Percentiles rank a stretch among this genome's conserved stretches.
phyloP scores from a whole-genome alignment of 257 asterid genomes.

The Capsicum pubescens region DNA sequence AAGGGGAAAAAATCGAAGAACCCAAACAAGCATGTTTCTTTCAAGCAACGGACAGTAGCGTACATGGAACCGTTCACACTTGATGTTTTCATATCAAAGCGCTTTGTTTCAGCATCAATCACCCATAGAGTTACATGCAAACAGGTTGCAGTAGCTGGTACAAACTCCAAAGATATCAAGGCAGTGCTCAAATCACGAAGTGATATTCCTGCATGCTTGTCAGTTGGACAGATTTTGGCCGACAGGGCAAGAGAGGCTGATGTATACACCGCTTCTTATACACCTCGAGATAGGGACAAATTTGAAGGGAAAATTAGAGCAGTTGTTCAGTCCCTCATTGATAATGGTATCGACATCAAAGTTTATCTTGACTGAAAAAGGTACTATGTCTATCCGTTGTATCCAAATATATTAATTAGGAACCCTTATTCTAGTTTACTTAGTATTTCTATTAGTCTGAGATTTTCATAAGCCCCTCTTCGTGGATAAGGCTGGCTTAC shows the following conservation, averaged over 20 bases:
- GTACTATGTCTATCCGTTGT: neutral
- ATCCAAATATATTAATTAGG: neutral
- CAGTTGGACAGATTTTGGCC: constrained; percentile 73
- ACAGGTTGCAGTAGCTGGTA: constrained; percentile 97
- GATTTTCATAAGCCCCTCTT: neutral
- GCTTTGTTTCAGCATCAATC: constrained; percentile 88
- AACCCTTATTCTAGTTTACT: neutral
- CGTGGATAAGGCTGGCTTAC: neutral
- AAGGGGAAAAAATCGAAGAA: constrained; percentile 82
- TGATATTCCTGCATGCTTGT: constrained; percentile 89
- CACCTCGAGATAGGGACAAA: constrained; percentile 91
- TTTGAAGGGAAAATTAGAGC: constrained; percentile 98
- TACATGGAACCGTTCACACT: constrained; percentile 95
- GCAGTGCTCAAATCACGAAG: constrained; percentile 85
- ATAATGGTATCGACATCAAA: constrained; percentile 86
- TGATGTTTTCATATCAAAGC: constrained; percentile 85
- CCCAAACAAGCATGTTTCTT: constrained; percentile 76
- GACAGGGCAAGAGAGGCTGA: constrained; percentile 96
- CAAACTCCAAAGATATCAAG: constrained; percentile 91
- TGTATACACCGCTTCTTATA: constrained; percentile 80
- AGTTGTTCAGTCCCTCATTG: constrained; percentile 91
- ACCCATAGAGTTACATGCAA: constrained; percentile 95
- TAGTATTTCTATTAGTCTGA: neutral
- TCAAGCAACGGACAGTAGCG: constrained; percentile 88
- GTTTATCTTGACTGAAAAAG: constrained; percentile 74